phyloP scores from a whole-genome alignment of 2,329 filamentous ascomycete species.

The Colletotrichum theobromicola region DNA sequence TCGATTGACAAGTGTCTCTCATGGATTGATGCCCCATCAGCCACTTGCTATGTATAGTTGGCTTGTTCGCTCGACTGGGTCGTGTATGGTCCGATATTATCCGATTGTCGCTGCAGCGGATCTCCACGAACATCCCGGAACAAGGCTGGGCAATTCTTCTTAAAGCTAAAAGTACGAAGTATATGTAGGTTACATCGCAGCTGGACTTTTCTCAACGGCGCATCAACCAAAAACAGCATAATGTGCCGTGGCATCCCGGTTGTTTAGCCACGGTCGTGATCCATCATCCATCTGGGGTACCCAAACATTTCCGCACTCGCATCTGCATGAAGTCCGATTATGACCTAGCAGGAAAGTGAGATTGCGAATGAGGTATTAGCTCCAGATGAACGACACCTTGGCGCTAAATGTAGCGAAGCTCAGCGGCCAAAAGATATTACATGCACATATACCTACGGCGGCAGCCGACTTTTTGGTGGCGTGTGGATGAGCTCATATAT shows the following conservation, averaged over 20 bases:
- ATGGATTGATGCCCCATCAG: background rate
- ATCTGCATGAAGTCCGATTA: background rate
- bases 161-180: background rate
- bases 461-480: background rate
- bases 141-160: background rate
- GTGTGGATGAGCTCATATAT: background rate
- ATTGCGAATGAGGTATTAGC: background rate
- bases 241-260: background rate
- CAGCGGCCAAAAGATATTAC: background rate
- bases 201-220: background rate
- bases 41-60: background rate
- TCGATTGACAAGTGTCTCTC: background rate
- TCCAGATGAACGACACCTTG: background rate
- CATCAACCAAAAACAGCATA: background rate
- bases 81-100: background rate
- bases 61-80: background rate
- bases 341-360: background rate
- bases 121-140: background rate
- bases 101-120: background rate
- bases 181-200: background rate
- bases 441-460: background rate
- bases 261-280: background rate
- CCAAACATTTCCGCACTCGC: background rate
- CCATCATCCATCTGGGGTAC: too few species aligned
- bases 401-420: background rate